Conservation (phyloP, 352 stramenopile genomes). For the Globisporangium echinulatum region DNA sequence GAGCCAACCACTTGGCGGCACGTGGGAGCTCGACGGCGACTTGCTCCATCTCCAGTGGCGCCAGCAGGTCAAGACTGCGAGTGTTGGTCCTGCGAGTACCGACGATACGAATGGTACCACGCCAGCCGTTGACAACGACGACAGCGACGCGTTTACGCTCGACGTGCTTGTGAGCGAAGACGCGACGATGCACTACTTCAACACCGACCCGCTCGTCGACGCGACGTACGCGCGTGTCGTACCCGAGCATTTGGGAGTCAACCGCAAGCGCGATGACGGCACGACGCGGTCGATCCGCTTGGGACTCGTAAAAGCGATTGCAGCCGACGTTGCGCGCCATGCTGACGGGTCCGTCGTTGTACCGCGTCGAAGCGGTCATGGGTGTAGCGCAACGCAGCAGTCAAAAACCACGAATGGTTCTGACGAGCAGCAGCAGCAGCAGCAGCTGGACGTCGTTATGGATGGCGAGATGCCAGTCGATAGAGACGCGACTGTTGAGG, state of each 20-base stretch:
- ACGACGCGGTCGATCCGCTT: conserved; percentile 44
- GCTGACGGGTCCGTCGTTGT: conserved; percentile 34
- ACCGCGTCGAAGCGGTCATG: not conserved
- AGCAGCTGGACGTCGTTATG: no score
- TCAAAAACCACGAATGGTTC: not conserved
- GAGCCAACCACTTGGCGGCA: conserved; percentile 57
- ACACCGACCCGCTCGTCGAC: conserved; percentile 57
- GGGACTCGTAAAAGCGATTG: conserved; percentile 56
- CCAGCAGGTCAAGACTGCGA: conserved; percentile 11
- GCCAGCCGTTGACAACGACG: conserved; percentile 7
- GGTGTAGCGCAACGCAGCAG: conserved; percentile 4
- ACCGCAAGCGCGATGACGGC: conserved; percentile 25
- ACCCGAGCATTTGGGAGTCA: conserved; percentile 55
- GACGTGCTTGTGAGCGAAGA: conserved; percentile 78
- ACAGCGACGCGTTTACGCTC: conserved; percentile 53
- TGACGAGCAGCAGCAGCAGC: not conserved
- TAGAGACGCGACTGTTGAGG: conserved; percentile 9
- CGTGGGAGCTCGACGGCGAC: conserved; percentile 74
- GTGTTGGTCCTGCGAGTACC: not conserved
- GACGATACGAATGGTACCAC: not conserved
- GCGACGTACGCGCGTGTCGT: conserved; percentile 53
- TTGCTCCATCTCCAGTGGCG: conserved; percentile 79
- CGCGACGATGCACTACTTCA: conserved; percentile 69
- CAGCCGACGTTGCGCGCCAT: conserved; percentile 44
- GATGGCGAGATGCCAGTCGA: conserved; percentile 7